Percentiles rank a stretch among this genome's conserved stretches.
Evolutionary conservation across 768 basidiomycete genomes (phyloP).

Genomic region (Amanita brunnescens): DNA sequence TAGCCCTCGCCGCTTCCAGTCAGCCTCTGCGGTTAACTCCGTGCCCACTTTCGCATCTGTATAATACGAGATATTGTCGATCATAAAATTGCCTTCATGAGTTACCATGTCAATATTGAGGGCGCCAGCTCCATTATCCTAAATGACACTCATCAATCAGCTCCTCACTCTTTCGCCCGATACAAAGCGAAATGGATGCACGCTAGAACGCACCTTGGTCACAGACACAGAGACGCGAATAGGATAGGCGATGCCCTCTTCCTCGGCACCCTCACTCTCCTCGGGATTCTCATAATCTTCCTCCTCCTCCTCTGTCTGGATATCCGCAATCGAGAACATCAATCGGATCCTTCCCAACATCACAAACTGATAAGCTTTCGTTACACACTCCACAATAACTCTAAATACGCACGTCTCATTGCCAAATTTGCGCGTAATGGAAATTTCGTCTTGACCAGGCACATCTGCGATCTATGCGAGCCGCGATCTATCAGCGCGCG

Average conservation of each 20-base stretch:
- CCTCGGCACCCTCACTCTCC: slow-evolving; percentile 20
- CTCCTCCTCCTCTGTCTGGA: slow-evolving; percentile 44
- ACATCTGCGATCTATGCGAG: slow-evolving; percentile 55
- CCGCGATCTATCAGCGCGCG: not conserved
- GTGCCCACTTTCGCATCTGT: slow-evolving; percentile 60
- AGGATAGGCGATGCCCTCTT: slow-evolving; percentile 38
- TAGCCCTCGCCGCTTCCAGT: slow-evolving; percentile 86
- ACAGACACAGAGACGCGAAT: slow-evolving; percentile 76
- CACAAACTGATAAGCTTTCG: not conserved
- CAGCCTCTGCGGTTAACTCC: slow-evolving; percentile 78
- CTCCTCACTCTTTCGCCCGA: not conserved
- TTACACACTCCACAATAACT: not conserved
- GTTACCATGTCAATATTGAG: slow-evolving; percentile 71
- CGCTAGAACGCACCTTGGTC: slow-evolving; percentile 53
- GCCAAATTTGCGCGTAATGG: slow-evolving; percentile 76
- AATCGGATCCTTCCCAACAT: slow-evolving; percentile 56
- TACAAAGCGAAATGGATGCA: not conserved
- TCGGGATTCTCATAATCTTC: slow-evolving; percentile 20
- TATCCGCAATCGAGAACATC: slow-evolving; percentile 89
- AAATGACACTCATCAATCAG: not conserved
- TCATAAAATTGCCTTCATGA: slow-evolving; percentile 73
- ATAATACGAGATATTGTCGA: slow-evolving; percentile 89
- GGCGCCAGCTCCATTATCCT: slow-evolving; percentile 52
- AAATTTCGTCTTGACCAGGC: slow-evolving; percentile 72
- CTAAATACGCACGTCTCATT: slow-evolving; percentile 67